A percentile compares a stretch with the other conserved stretches of the same genome.
These are phyloP conservation scores for Hypoxylon rickii DNA, from an alignment of 495 filamentous ascomycete species.

Conservation along the genomic window DNA sequence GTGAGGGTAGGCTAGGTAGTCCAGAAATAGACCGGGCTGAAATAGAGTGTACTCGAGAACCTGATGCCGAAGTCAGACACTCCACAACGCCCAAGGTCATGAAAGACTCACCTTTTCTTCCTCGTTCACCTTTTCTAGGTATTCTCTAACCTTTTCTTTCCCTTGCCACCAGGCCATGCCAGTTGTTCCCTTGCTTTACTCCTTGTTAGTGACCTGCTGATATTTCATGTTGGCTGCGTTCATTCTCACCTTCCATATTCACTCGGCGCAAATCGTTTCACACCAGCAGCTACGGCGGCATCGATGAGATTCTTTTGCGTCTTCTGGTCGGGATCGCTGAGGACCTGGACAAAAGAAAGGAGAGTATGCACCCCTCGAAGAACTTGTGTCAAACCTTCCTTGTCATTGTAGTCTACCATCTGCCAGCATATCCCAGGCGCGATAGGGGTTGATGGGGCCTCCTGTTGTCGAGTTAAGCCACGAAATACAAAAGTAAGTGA, in stretches of 20 bases:
- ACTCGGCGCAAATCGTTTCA: slow-evolving; percentile 58
- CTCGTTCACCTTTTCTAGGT: background rate
- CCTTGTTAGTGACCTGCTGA: background rate
- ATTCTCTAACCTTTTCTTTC: background rate
- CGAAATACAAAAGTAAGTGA: slow-evolving; percentile 1
- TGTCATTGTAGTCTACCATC: slow-evolving; percentile 52
- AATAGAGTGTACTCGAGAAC: slow-evolving; percentile 64
- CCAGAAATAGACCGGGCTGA: slow-evolving; percentile 57
- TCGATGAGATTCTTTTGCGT: slow-evolving; percentile 56
- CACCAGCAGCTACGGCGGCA: slow-evolving; percentile 55
- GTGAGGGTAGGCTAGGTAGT: slow-evolving; percentile 58
- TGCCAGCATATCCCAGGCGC: slow-evolving; percentile 41
- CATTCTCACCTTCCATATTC: slow-evolving; percentile 47
- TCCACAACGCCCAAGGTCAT: background rate
- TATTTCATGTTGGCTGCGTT: background rate
- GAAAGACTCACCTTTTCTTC: background rate
- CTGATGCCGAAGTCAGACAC: slow-evolving; percentile 33
- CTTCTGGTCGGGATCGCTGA: slow-evolving; percentile 42
- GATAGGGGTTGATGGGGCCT: too few species aligned
- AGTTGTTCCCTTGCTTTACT: slow-evolving; percentile 12
- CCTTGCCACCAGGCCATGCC: background rate
- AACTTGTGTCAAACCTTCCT: slow-evolving; percentile 37
- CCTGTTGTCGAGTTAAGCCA: slow-evolving; percentile 15
- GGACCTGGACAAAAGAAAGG: slow-evolving; percentile 54
- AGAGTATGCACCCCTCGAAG: slow-evolving; percentile 59